phyloP scores from a whole-genome alignment of 345 rosid genomes.

The Noccaea caerulescens region DNA sequence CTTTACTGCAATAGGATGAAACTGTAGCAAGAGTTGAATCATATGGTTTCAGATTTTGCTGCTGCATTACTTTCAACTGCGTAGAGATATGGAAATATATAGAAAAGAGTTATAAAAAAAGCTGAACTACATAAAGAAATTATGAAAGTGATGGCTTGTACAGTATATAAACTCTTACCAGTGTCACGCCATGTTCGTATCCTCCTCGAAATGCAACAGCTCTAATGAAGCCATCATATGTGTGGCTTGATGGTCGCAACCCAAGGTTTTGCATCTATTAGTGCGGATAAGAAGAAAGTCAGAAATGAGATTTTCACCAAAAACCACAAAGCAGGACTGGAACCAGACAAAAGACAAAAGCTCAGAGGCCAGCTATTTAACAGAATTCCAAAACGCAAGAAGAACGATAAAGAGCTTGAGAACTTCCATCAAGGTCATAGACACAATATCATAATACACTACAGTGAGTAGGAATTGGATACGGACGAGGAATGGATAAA shows the following conservation, averaged over 20 bases:
- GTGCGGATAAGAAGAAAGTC: conserved; percentile 31
- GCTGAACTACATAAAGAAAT: background rate
- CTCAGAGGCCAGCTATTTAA: conserved; percentile 10
- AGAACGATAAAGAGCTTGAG: conserved; percentile 7
- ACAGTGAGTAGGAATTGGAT: conserved; percentile 10
- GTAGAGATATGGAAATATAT: conserved; percentile 24
- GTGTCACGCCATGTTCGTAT: conserved; percentile 55
- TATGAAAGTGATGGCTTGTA: conserved; percentile 10
- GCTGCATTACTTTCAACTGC: conserved; percentile 74
- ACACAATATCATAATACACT: conserved; percentile 3
- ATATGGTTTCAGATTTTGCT: conserved; percentile 65
- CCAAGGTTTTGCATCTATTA: conserved; percentile 81
- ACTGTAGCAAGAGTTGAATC: conserved; percentile 66
- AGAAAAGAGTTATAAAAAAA: conserved; percentile 13
- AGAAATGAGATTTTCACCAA: conserved; percentile 26
- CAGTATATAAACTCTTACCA: conserved; percentile 52
- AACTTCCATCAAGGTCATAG: background rate
- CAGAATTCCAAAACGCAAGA: conserved; percentile 18
- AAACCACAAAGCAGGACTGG: conserved; percentile 6
- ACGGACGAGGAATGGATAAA: conserved; percentile 9
- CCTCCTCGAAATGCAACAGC: conserved; percentile 59
- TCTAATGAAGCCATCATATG: conserved; percentile 69
- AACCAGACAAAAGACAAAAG: conserved; percentile 1
- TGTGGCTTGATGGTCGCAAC: conserved; percentile 60
- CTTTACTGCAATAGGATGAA: conserved; percentile 66